Percentiles rank a stretch among this genome's conserved stretches.
These are phyloP conservation scores for Geosmithia putterillii DNA, from an alignment of 2,329 filamentous ascomycete species.

Conservation along the genomic window DNA sequence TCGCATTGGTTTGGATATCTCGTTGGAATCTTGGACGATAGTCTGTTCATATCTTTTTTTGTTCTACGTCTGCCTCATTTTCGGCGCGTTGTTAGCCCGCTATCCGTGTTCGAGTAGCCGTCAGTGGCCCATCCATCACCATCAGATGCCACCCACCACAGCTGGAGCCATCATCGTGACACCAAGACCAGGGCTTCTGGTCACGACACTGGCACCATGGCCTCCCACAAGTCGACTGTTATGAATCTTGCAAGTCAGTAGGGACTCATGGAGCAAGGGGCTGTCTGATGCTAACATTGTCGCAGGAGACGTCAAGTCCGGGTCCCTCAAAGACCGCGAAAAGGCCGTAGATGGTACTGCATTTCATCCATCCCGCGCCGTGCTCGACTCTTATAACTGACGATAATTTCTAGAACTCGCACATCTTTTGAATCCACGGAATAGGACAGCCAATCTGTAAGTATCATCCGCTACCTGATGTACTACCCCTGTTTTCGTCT, in stretches of 20 bases:
- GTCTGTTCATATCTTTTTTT: not conserved
- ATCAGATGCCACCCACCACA: not conserved
- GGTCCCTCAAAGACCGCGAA: constrained; percentile 22
- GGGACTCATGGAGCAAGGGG: not conserved
- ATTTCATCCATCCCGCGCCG: not conserved
- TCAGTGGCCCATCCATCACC: not conserved
- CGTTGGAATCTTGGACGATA: not conserved
- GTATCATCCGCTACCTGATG: constrained; percentile 2
- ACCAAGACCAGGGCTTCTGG: not conserved
- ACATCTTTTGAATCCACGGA: constrained; percentile 23
- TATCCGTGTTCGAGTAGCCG: not conserved
- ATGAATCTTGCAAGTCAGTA: constrained; percentile 19
- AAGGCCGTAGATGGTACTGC: constrained; percentile 25
- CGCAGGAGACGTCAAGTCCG: constrained; percentile 20
- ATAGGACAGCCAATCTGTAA: constrained; percentile 22
- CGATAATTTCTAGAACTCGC: constrained; percentile 17
- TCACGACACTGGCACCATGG: constrained; percentile 11
- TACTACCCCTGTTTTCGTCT: not conserved
- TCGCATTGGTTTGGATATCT: not conserved
- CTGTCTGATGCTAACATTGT: not conserved
- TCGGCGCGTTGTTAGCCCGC: not conserved
- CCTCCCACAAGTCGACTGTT: constrained; percentile 18
- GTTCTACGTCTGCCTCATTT: not conserved
- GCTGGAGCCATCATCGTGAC: not conserved
- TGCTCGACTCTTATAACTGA: not conserved